Evolutionary conservation across 2,329 filamentous ascomycete genomes (phyloP).

Genomic region (Juglanconis sp.): DNA sequence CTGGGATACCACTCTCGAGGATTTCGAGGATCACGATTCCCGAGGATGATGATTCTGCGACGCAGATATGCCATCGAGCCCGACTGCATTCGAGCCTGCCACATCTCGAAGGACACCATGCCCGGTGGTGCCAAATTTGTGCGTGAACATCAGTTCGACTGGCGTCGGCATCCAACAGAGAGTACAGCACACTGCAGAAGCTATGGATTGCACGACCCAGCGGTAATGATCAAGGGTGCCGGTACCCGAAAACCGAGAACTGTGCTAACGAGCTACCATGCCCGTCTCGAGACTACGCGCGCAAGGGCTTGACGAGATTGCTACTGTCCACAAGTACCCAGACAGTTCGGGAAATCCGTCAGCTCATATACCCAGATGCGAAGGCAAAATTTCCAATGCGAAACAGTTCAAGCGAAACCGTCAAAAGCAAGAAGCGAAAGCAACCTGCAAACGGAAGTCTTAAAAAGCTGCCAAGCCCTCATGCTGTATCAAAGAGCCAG

Average conservation of each 20-base stretch:
- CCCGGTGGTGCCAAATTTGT: neutral
- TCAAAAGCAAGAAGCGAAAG: too few species aligned
- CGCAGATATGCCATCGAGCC: neutral
- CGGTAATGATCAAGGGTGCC: too few species aligned
- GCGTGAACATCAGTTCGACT: conserved; percentile 1
- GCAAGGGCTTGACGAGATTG: too few species aligned
- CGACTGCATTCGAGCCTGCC: neutral
- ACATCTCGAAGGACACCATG: neutral
- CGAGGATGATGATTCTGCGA: conserved; percentile 1
- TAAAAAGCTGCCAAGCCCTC: neutral
- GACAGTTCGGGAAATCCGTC: too few species aligned
- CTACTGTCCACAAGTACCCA: too few species aligned
- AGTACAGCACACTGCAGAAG: neutral
- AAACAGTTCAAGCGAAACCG: too few species aligned
- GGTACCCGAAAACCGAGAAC: too few species aligned
- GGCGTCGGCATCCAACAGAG: neutral
- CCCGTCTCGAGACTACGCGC: too few species aligned
- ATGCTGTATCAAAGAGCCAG: neutral
- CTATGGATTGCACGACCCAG: neutral
- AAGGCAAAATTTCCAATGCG: too few species aligned
- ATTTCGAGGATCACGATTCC: neutral
- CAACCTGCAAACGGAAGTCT: too few species aligned
- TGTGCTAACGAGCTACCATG: too few species aligned
- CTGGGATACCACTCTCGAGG: neutral
- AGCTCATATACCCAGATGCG: too few species aligned